Conservation (phyloP, 2,329 filamentous ascomycete species). For the Polytolypa hystricis region DNA sequence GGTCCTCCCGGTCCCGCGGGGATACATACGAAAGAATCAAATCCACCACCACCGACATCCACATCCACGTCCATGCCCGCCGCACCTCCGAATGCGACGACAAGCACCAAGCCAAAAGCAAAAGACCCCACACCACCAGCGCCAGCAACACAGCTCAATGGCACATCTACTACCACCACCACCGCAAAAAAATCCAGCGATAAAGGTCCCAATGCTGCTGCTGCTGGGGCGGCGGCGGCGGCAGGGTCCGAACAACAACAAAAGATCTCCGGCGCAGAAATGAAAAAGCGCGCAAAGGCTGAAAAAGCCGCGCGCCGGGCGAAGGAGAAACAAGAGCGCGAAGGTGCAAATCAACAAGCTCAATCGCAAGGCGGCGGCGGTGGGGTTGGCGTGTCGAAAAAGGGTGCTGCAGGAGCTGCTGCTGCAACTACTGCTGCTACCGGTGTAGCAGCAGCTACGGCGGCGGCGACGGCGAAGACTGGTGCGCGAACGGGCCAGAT, state of each 20-base stretch:
- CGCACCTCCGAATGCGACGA: background rate
- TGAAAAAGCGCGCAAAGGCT: slow-evolving; percentile 82
- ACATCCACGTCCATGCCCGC: background rate
- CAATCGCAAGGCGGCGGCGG: slow-evolving; percentile 28
- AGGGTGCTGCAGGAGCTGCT: slow-evolving; percentile 17
- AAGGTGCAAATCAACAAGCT: slow-evolving; percentile 33
- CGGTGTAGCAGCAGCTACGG: slow-evolving; percentile 14
- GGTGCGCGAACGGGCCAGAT: too few relatives aligned
- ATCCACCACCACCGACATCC: background rate
- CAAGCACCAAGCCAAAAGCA: background rate
- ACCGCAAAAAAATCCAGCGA: background rate
- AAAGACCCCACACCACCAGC: slow-evolving; percentile 1
- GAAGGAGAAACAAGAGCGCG: slow-evolving; percentile 49
- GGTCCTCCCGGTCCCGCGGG: too few relatives aligned
- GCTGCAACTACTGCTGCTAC: slow-evolving; percentile 11
- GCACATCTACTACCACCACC: slow-evolving; percentile 14
- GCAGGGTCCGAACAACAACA: slow-evolving; percentile 14
- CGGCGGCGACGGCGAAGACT: slow-evolving; percentile 20
- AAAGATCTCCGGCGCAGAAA: slow-evolving; percentile 47
- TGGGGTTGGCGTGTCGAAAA: slow-evolving; percentile 22
- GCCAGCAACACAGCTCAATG: slow-evolving; percentile 16
- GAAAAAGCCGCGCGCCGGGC: slow-evolving; percentile 83
- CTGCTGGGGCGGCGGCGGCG: slow-evolving; percentile 13
- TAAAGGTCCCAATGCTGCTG: slow-evolving; percentile 9
- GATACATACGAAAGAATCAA: too few relatives aligned